phyloP scores from a whole-genome alignment of 2,329 filamentous ascomycete species.

The Daldinia sp. region DNA sequence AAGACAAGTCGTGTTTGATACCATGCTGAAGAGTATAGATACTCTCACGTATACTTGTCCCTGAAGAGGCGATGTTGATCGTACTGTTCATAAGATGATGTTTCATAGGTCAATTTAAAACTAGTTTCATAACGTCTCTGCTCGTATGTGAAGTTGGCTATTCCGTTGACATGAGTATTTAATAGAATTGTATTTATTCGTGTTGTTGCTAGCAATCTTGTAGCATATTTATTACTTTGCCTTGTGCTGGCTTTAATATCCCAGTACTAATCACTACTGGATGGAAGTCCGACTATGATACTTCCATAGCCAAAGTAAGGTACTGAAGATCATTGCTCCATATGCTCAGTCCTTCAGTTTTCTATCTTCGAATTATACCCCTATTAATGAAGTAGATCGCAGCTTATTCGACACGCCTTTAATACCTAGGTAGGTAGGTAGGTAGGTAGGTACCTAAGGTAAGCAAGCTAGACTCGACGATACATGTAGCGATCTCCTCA shows the following conservation, averaged over 20 bases:
- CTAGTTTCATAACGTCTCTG: constrained; percentile 2
- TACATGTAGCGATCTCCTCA: too few species aligned
- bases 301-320: too few species aligned
- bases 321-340: too few species aligned
- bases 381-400: too few species aligned
- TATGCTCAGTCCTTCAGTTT: too few species aligned
- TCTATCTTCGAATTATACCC: too few species aligned
- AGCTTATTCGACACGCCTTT: too few species aligned
- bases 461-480: too few species aligned
- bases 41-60: constrained; percentile 14
- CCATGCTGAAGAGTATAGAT: constrained; percentile 32
- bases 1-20: constrained; percentile 18
- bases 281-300: not conserved
- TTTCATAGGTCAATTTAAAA: constrained; percentile 31
- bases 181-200: not conserved
- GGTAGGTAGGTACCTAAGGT: too few species aligned
- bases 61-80: constrained; percentile 6
- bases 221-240: not conserved
- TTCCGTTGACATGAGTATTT: not conserved
- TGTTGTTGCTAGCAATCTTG: not conserved
- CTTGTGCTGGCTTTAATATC: not conserved
- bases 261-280: not conserved
- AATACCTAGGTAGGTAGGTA: too few species aligned
- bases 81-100: constrained; percentile 1
- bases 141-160: not conserved